Percentiles rank a stretch among this genome's conserved stretches.
These are phyloP conservation scores for Rhododendron molle DNA, from an alignment of 148 eudicot species.

Conservation along the genomic window DNA sequence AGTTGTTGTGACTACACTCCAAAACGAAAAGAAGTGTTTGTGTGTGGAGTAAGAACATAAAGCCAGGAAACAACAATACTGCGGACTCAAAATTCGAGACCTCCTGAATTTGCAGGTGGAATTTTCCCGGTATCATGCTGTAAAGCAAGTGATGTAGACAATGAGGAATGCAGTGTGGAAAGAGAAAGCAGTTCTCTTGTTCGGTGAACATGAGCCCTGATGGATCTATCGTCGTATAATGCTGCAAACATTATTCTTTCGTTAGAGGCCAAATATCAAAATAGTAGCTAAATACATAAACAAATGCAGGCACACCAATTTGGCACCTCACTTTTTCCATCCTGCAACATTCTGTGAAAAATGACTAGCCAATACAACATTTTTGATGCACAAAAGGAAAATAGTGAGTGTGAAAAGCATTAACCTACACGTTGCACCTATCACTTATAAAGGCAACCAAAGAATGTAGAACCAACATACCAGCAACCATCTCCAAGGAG, in stretches of 20 bases:
- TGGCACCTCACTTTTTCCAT: constrained; percentile 7
- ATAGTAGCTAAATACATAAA: background rate
- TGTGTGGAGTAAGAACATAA: background rate
- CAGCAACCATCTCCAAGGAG: constrained; percentile 91
- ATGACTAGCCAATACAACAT: background rate
- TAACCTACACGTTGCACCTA: background rate
- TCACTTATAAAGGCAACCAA: constrained; percentile 5
- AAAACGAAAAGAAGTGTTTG: background rate
- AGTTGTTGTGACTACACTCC: background rate
- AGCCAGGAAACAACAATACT: constrained; percentile 1
- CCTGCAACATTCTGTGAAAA: background rate
- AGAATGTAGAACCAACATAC: constrained; percentile 33
- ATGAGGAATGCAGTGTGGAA: constrained; percentile 77
- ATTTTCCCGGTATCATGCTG: constrained; percentile 65
- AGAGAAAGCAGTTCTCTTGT: constrained; percentile 91
- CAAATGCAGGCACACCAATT: background rate
- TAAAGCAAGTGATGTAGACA: constrained; percentile 84
- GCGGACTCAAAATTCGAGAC: constrained; percentile 28
- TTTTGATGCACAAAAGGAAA: constrained; percentile 5
- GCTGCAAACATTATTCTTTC: constrained; percentile 45
- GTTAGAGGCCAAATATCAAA: constrained; percentile 15
- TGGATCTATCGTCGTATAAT: constrained; percentile 87
- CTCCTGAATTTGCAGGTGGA: constrained; percentile 54
- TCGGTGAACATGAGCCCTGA: constrained; percentile 94
- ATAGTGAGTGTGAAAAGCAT: background rate